A percentile compares a stretch with the other conserved stretches of the same genome.
phyloP scores from a whole-genome alignment of 2,329 filamentous ascomycete genomes.

The Coleophoma cylindrospora region DNA sequence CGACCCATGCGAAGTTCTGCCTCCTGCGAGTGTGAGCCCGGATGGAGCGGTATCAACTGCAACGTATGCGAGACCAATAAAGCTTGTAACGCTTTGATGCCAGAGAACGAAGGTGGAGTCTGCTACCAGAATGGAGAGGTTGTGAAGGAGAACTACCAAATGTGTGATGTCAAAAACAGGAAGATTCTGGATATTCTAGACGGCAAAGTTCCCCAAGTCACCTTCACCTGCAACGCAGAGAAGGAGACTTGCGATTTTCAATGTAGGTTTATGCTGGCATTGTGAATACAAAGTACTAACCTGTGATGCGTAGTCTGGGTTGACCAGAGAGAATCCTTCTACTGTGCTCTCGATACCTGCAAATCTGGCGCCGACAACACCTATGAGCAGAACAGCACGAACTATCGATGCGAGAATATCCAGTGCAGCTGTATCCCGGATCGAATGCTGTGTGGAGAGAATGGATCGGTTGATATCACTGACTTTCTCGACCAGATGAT shows the following conservation, averaged over 20 bases:
- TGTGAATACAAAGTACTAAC: slow-evolving; percentile 2
- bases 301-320: slow-evolving; percentile 71
- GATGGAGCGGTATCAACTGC: slow-evolving; percentile 97
- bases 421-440: slow-evolving; percentile 84
- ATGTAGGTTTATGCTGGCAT: slow-evolving; percentile 49
- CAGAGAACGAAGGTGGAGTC: slow-evolving; percentile 72
- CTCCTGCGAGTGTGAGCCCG: slow-evolving; percentile 80
- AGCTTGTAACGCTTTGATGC: slow-evolving; percentile 86
- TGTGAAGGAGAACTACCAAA: slow-evolving; percentile 93
- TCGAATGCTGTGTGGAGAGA: slow-evolving; percentile 89
- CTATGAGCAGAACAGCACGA: slow-evolving; percentile 71
- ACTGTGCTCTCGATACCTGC: slow-evolving; percentile 84
- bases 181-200: slow-evolving; percentile 87
- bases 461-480: slow-evolving; percentile 84
- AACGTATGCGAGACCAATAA: slow-evolving; percentile 84
- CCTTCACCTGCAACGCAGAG: slow-evolving; percentile 81
- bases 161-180: slow-evolving; percentile 94
- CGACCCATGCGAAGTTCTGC: slow-evolving; percentile 68
- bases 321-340: slow-evolving; percentile 90
- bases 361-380: slow-evolving; percentile 64
- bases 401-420: slow-evolving; percentile 80
- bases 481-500: slow-evolving; percentile 83
- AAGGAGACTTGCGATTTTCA: slow-evolving; percentile 86
- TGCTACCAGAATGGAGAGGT: slow-evolving; percentile 91
- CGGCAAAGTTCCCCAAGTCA: slow-evolving; percentile 83